Percentiles rank a stretch among this genome's conserved stretches.
These are phyloP conservation scores for Physocladia obscura DNA, from an alignment of 192 early-diverging fungal genomes.

Conservation along the genomic window DNA sequence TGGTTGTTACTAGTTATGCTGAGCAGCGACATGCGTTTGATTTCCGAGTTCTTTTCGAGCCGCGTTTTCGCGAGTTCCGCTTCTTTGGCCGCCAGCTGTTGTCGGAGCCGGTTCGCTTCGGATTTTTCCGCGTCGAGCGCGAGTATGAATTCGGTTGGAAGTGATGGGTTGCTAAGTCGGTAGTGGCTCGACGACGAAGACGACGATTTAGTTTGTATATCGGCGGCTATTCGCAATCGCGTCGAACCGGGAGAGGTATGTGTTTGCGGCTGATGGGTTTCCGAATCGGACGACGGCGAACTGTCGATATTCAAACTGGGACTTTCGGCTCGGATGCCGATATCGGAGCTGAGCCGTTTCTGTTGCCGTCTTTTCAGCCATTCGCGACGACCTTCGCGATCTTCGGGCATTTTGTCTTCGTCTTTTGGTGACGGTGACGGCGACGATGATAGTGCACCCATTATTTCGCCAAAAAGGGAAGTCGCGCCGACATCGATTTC, in stretches of 20 bases:
- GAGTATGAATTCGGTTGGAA: conserved; percentile 18
- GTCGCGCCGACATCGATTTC: background rate
- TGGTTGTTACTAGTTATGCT: conserved; percentile 3
- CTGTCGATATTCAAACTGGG: background rate
- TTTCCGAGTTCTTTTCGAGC: conserved; percentile 8
- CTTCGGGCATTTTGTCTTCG: conserved; percentile 28
- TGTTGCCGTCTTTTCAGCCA: conserved; percentile 28
- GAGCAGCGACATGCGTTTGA: conserved; percentile 18
- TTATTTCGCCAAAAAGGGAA: conserved; percentile 1
- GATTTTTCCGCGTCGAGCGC: conserved; percentile 17
- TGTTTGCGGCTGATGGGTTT: background rate
- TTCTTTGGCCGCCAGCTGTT: conserved; percentile 10
- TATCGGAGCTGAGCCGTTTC: background rate
- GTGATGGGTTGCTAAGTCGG: conserved; percentile 7
- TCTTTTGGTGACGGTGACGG: background rate
- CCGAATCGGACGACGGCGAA: background rate
- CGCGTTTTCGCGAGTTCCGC: conserved; percentile 1
- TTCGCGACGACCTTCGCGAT: conserved; percentile 26
- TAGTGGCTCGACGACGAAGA: background rate
- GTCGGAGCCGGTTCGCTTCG: conserved; percentile 18
- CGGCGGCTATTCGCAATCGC: background rate
- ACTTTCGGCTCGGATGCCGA: background rate
- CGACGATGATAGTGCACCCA: background rate
- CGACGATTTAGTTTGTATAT: background rate
- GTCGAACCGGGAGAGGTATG: no score